Percentiles rank a stretch among this genome's conserved stretches.
These are phyloP conservation scores for Tuber calosporum DNA, from an alignment of 495 filamentous ascomycete species.

Conservation along the genomic window DNA sequence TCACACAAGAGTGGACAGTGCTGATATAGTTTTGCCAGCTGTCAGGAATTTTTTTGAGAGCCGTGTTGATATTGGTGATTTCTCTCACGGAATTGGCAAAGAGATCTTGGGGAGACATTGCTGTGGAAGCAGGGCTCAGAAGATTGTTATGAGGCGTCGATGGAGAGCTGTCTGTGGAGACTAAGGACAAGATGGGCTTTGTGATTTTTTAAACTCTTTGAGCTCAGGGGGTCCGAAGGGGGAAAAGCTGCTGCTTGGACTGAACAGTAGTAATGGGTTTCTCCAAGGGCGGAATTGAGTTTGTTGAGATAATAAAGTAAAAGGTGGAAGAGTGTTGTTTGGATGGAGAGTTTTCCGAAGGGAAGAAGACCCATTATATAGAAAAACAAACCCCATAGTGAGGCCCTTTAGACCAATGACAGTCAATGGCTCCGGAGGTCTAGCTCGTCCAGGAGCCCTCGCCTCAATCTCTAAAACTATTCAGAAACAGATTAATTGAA, in stretches of 20 bases:
- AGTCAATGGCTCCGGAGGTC: background rate
- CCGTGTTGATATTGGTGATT: slow-evolving; percentile 29
- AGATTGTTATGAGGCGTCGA: background rate
- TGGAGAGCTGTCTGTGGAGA: background rate
- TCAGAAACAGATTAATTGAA: background rate
- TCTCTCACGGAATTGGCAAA: slow-evolving; percentile 25
- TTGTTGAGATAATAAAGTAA: background rate
- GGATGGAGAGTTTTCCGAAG: background rate
- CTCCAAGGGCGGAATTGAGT: background rate
- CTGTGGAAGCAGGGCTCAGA: background rate
- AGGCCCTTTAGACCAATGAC: background rate
- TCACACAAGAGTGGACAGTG: slow-evolving; percentile 43
- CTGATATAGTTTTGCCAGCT: slow-evolving; percentile 41
- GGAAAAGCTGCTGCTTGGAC: background rate
- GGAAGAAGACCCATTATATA: background rate
- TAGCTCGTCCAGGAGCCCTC: background rate
- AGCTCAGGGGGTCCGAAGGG: background rate
- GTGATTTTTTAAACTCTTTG: background rate
- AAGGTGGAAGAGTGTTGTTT: background rate
- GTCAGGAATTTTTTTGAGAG: slow-evolving; percentile 27
- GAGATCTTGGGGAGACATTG: slow-evolving; percentile 7
- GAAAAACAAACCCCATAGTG: background rate
- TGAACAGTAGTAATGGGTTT: background rate
- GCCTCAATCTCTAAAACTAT: background rate
- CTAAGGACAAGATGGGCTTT: background rate